Conservation (phyloP, 805 yeast species). For the Wickerhamiella sergipiensis region DNA sequence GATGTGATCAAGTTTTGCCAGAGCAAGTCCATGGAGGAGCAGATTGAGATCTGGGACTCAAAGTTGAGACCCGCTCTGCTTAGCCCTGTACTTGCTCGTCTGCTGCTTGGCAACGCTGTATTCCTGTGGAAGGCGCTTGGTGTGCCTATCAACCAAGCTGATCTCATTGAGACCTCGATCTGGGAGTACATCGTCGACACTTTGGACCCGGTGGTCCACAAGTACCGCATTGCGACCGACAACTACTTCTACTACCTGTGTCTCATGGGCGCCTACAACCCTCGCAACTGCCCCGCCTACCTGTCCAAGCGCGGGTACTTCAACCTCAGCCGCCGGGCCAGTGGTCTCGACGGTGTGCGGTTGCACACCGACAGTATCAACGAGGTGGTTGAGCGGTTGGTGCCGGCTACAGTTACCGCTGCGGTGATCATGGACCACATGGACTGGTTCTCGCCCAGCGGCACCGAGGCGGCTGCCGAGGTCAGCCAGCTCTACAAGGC, state of each 20-base stretch:
- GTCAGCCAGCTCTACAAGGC: conserved; percentile 51
- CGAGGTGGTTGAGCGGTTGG: conserved; percentile 58
- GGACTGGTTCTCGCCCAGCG: conserved; percentile 75
- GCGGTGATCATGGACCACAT: conserved; percentile 83
- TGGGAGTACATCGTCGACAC: conserved; percentile 63
- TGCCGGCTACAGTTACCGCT: conserved; percentile 49
- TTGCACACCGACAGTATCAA: conserved; percentile 68
- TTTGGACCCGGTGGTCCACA: conserved; percentile 55
- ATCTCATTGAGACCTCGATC: conserved; percentile 62
- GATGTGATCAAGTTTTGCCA: conserved; percentile 43
- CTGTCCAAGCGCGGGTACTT: conserved; percentile 46
- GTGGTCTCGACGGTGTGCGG: conserved; percentile 57
- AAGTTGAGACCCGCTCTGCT: conserved; percentile 55
- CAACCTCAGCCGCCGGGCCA: conserved; percentile 31
- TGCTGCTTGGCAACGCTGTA: conserved; percentile 68
- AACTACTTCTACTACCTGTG: conserved; percentile 69
- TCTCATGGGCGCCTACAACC: conserved; percentile 45
- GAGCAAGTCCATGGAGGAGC: conserved; percentile 47
- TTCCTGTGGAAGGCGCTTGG: conserved; percentile 82
- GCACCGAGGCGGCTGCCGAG: conserved; percentile 50
- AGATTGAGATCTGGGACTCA: conserved; percentile 47
- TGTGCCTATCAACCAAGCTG: conserved; percentile 77
- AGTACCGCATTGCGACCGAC: conserved; percentile 52
- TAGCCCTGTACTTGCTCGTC: conserved; percentile 52
- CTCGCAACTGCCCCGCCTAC: conserved; percentile 62